phyloP scores from a whole-genome alignment of 2,329 filamentous ascomycete species.

The Neofusicoccum ribis region DNA sequence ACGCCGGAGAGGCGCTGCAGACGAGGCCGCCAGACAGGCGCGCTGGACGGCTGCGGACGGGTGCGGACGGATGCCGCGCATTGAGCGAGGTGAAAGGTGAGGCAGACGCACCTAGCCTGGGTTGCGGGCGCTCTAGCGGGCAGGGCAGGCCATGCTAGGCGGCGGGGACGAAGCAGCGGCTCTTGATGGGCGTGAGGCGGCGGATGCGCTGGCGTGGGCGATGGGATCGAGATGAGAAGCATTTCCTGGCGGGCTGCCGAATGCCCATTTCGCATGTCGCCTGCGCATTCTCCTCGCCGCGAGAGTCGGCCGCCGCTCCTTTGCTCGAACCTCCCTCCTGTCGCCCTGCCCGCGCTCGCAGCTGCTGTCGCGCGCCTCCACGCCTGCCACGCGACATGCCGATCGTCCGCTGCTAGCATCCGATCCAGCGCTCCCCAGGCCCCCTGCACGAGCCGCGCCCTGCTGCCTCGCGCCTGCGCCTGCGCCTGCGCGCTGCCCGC shows the following conservation, averaged over 20 bases:
- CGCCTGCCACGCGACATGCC: constrained; percentile 13
- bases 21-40: background rate
- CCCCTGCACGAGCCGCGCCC: constrained; percentile 13
- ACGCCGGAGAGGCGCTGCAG: background rate
- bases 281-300: background rate
- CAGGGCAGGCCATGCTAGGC: background rate
- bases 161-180: background rate
- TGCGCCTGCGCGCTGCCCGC: background rate
- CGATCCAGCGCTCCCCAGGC: background rate
- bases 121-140: background rate
- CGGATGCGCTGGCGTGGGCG: constrained; percentile 13
- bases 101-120: too few species aligned
- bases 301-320: background rate
- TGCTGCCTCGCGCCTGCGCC: background rate
- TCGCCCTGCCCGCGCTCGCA: background rate
- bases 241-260: constrained; percentile 1
- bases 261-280: constrained; percentile 7
- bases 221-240: constrained; percentile 1
- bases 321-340: background rate
- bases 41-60: background rate
- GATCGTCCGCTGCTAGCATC: constrained; percentile 1
- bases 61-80: background rate
- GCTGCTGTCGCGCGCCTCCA: background rate
- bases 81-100: background rate
- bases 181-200: background rate